A percentile compares a stretch with the other conserved stretches of the same genome.
Evolutionary conservation across 2,329 filamentous ascomycete species (phyloP).

Genomic region (Exutisphaerella laricina): DNA sequence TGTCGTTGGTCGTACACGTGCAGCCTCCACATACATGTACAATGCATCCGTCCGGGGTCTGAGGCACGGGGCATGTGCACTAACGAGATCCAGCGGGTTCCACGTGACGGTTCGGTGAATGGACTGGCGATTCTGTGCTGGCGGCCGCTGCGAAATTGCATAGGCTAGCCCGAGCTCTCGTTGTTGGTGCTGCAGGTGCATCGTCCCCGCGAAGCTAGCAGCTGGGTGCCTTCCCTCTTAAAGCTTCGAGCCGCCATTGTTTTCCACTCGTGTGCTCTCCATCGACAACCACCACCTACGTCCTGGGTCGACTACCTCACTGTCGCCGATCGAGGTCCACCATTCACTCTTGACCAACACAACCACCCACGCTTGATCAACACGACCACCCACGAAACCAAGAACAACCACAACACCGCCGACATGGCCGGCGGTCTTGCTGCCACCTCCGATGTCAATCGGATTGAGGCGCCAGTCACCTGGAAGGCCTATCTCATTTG

Average conservation of each 20-base stretch:
- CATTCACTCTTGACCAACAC: too few relatives aligned
- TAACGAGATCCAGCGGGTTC: conserved; percentile 1
- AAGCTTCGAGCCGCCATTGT: conserved; percentile 3
- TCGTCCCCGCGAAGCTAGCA: not conserved
- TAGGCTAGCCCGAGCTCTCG: not conserved
- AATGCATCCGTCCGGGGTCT: too few relatives aligned
- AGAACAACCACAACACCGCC: conserved; percentile 7
- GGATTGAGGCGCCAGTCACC: conserved; percentile 49
- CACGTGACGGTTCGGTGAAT: conserved; percentile 1
- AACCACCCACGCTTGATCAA: not conserved
- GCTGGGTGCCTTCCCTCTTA: conserved; percentile 2
- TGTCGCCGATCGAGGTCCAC: too few relatives aligned
- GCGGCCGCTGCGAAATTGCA: conserved; percentile 1
- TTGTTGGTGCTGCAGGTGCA: conserved; percentile 2
- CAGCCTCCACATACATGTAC: not conserved
- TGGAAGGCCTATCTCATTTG: conserved; percentile 40
- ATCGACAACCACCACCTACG: conserved; percentile 2
- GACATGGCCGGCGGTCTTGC: conserved; percentile 25
- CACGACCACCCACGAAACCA: not conserved
- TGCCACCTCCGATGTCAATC: conserved; percentile 47
- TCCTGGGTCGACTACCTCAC: not conserved
- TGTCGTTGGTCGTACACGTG: conserved; percentile 1
- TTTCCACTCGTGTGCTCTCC: conserved; percentile 6
- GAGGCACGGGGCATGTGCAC: not conserved
- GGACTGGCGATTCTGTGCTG: not conserved